Conservation (phyloP, 2,329 filamentous ascomycete species). For the Trichothecium sympodiale region DNA sequence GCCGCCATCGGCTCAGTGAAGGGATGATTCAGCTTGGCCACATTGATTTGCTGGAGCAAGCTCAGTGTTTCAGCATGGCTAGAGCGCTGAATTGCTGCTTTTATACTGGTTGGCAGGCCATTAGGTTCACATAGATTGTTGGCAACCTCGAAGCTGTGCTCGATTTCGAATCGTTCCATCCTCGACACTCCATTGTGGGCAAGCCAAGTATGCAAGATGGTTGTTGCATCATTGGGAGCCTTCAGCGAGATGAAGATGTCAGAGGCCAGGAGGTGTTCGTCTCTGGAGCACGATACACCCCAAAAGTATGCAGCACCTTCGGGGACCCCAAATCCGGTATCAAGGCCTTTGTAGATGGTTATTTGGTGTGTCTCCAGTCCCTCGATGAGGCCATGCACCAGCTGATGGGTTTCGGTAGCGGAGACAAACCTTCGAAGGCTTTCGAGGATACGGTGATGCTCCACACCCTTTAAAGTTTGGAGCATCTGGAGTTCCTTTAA, state of each 20-base stretch:
- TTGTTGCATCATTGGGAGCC: slow-evolving; percentile 16
- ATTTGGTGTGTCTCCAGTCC: slow-evolving; percentile 15
- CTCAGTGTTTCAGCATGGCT: slow-evolving; percentile 18
- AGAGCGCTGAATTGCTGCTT: slow-evolving; percentile 13
- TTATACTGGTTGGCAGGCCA: slow-evolving; percentile 16
- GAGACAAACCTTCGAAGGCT: slow-evolving; percentile 11
- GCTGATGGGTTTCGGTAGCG: slow-evolving; percentile 7
- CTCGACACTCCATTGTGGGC: slow-evolving; percentile 23
- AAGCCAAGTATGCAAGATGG: slow-evolving; percentile 24
- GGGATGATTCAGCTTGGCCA: slow-evolving; percentile 11
- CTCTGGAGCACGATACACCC: slow-evolving; percentile 16
- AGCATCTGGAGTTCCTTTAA: slow-evolving; percentile 20
- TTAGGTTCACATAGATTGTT: slow-evolving; percentile 2
- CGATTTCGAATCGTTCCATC: slow-evolving; percentile 19
- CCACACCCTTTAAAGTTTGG: slow-evolving; percentile 15
- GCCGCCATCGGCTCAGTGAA: slow-evolving; percentile 15
- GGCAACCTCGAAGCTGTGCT: slow-evolving; percentile 14
- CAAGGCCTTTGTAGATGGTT: slow-evolving; percentile 20
- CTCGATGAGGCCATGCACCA: slow-evolving; percentile 15
- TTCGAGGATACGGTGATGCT: slow-evolving; percentile 14
- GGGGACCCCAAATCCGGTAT: slow-evolving; percentile 21
- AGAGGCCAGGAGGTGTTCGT: slow-evolving; percentile 5
- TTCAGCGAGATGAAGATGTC: slow-evolving; percentile 24
- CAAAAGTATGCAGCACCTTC: slow-evolving; percentile 20
- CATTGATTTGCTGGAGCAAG: slow-evolving; percentile 19